A percentile compares a stretch with the other conserved stretches of the same genome.
Evolutionary conservation across 768 basidiomycete species (phyloP).

Genomic region (Boletus eberwhitei): DNA sequence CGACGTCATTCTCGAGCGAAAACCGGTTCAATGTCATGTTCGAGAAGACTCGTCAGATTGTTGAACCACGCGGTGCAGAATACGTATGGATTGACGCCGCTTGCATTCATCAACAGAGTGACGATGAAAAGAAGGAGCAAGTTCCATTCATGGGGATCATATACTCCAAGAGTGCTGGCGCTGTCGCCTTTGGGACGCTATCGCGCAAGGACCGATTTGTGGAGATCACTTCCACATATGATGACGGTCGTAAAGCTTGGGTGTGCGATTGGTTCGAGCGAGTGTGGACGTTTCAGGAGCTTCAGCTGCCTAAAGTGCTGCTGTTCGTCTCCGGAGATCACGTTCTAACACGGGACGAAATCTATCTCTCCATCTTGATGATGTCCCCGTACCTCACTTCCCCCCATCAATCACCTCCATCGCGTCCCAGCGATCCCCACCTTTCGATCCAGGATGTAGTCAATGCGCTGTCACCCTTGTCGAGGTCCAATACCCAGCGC

Average conservation of each 20-base stretch:
- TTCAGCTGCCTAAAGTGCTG: constrained; percentile 3
- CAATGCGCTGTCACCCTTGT: constrained; percentile 9
- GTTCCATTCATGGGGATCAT: constrained; percentile 6
- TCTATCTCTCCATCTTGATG: constrained; percentile 7
- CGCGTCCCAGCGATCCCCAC: neutral
- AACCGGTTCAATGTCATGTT: constrained; percentile 4
- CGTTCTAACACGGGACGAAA: constrained; percentile 1
- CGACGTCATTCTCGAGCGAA: constrained; percentile 3
- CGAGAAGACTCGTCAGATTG: neutral
- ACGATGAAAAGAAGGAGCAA: neutral
- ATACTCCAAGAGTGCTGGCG: constrained; percentile 7
- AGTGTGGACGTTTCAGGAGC: constrained; percentile 15
- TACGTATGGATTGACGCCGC: constrained; percentile 13
- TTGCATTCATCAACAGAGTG: constrained; percentile 1
- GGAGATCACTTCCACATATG: neutral
- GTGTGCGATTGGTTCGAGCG: constrained; percentile 14
- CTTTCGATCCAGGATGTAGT: constrained; percentile 7
- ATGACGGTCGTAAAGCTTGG: constrained; percentile 6
- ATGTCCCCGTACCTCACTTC: constrained; percentile 11
- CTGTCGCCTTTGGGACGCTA: constrained; percentile 7
- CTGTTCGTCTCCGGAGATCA: constrained; percentile 12
- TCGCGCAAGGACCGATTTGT: neutral
- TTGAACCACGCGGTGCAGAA: neutral
- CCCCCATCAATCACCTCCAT: neutral
- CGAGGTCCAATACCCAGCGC: constrained; percentile 3